These are phyloP conservation scores for Populus alba DNA, from an alignment of 345 rosid species.

Conservation along the genomic window DNA sequence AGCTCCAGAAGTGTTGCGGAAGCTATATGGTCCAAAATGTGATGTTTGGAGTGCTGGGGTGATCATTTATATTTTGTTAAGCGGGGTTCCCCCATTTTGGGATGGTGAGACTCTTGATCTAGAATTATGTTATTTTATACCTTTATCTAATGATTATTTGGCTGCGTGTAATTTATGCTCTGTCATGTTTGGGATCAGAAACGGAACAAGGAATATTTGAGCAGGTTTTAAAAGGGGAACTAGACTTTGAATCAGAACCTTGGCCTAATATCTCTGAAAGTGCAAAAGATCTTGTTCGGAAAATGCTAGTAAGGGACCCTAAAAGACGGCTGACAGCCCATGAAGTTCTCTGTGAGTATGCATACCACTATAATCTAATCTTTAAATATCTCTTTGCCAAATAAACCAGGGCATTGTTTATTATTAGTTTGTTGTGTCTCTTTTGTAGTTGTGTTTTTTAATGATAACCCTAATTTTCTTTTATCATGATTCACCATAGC, in stretches of 20 bases:
- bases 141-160: conserved; percentile 12
- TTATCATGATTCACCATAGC: background rate
- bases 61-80: conserved; percentile 73
- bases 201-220: conserved; percentile 96
- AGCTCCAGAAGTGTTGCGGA: conserved; percentile 90
- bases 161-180: conserved; percentile 11
- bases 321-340: conserved; percentile 77
- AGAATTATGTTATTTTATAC: conserved; percentile 2
- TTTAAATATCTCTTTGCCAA: background rate
- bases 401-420: background rate
- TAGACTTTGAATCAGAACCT: conserved; percentile 90
- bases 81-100: conserved; percentile 99
- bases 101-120: conserved; percentile 56
- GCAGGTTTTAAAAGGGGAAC: conserved; percentile 88
- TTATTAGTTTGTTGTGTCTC: background rate
- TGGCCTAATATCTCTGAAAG: conserved; percentile 90
- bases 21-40: conserved; percentile 83
- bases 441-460: background rate
- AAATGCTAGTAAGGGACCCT: conserved; percentile 83
- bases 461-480: background rate
- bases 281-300: conserved; percentile 82
- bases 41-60: conserved; percentile 99
- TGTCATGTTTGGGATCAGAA: conserved; percentile 49
- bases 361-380: conserved; percentile 1
- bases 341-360: conserved; percentile 81